These are phyloP conservation scores for Euphorbia pulcherrima DNA, from an alignment of 345 rosid species.

Conservation along the genomic window DNA sequence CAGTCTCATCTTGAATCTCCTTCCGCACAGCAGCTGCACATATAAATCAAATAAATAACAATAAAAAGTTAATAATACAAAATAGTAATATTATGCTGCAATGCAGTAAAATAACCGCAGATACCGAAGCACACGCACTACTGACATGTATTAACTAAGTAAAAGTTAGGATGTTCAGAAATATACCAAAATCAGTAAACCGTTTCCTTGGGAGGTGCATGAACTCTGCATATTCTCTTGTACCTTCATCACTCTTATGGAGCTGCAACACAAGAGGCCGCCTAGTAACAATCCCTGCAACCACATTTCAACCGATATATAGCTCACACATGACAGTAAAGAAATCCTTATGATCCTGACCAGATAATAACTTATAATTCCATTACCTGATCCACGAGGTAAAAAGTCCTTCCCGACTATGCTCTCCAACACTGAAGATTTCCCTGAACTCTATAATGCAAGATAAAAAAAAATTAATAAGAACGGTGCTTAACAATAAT, in stretches of 20 bases:
- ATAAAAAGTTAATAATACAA: too few species aligned
- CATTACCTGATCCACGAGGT: constrained; percentile 99
- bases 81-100: neutral
- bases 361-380: neutral
- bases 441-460: constrained; percentile 96
- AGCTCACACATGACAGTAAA: neutral
- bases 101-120: neutral
- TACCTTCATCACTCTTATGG: constrained; percentile 88
- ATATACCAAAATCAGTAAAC: constrained; percentile 82
- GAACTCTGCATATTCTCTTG: constrained; percentile 93
- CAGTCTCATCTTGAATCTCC: constrained; percentile 99
- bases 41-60: constrained; percentile 1
- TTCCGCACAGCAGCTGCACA: constrained; percentile 89
- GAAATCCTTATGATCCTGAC: neutral
- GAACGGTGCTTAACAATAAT: neutral
- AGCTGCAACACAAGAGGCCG: constrained; percentile 98
- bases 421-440: constrained; percentile 97
- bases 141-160: neutral
- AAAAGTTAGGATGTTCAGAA: neutral
- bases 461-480: neutral
- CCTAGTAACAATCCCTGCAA: constrained; percentile 87
- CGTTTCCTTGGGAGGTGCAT: constrained; percentile 81
- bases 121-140: too few species aligned
- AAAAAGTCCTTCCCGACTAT: constrained; percentile 94
- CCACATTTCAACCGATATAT: constrained; percentile 12